Percentiles rank a stretch among this genome's conserved stretches.
phyloP scores from a whole-genome alignment of 2,329 filamentous ascomycete species.

The Trichoderma gracile region DNA sequence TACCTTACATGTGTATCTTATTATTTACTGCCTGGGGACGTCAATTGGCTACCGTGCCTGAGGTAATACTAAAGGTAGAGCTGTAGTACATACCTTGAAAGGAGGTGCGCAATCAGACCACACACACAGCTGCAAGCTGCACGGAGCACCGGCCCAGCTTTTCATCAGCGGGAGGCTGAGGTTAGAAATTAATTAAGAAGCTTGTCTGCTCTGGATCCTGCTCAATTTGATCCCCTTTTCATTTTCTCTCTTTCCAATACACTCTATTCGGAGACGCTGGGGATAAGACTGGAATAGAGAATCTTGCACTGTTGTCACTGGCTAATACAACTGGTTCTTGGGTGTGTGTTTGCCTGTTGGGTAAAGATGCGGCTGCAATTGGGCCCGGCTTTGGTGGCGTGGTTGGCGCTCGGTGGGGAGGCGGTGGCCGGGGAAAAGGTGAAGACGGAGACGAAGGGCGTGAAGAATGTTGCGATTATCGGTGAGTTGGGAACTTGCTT shows the following conservation, averaged over 20 bases:
- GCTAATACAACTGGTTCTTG: no score
- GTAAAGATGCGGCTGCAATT: slow-evolving; percentile 26
- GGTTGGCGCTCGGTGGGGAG: slow-evolving; percentile 28
- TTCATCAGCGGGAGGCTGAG: not conserved
- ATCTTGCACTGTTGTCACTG: not conserved
- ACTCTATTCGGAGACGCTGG: no score
- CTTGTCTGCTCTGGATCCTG: no score
- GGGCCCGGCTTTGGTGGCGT: slow-evolving; percentile 26
- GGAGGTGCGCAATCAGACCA: not conserved
- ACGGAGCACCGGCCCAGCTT: not conserved
- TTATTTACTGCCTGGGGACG: no score
- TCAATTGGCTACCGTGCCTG: no score
- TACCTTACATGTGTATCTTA: no score
- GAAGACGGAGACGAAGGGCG: slow-evolving; percentile 24
- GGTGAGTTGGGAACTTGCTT: slow-evolving; percentile 33
- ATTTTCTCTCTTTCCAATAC: no score
- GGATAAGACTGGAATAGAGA: no score
- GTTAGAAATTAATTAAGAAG: not conserved
- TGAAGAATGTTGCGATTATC: slow-evolving; percentile 42
- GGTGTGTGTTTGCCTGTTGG: not conserved
- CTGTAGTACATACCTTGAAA: no score
- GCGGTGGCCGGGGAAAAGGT: slow-evolving; percentile 17
- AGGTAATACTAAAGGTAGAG: no score
- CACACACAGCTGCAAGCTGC: not conserved
- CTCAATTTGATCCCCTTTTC: no score